Percentiles rank a stretch among this genome's conserved stretches.
These are phyloP conservation scores for Didymella exigua DNA, from an alignment of 2,329 filamentous ascomycete genomes.

Conservation along the genomic window DNA sequence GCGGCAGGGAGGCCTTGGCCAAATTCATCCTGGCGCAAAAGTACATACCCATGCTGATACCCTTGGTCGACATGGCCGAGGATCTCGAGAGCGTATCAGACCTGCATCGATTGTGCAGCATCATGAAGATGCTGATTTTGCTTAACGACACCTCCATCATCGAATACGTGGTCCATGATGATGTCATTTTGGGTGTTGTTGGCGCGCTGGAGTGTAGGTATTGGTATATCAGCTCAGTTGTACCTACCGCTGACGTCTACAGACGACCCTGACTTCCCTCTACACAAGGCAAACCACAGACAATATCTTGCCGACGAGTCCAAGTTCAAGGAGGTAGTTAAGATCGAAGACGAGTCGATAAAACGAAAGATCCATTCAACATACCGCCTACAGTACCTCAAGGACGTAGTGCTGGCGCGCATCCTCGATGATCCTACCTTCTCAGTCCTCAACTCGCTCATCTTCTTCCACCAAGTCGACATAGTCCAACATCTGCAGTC, in stretches of 20 bases:
- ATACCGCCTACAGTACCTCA: constrained; percentile 93
- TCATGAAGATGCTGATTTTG: constrained; percentile 95
- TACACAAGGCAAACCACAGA: constrained; percentile 95
- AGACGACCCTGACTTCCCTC: constrained; percentile 96
- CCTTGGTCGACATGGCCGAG: constrained; percentile 85
- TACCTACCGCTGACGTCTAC: constrained; percentile 9
- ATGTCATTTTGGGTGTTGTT: constrained; percentile 87
- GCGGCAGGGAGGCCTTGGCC: constrained; percentile 81
- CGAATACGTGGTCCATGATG: constrained; percentile 88
- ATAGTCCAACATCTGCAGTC: constrained; percentile 93
- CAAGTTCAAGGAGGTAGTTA: constrained; percentile 94
- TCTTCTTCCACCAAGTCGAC: constrained; percentile 99
- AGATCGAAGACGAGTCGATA: constrained; percentile 81
- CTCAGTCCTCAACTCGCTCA: constrained; percentile 94
- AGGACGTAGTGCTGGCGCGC: constrained; percentile 95
- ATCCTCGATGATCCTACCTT: constrained; percentile 98
- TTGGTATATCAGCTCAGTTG: not conserved
- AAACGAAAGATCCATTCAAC: constrained; percentile 94
- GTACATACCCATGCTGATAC: constrained; percentile 85
- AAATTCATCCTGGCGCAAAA: constrained; percentile 86
- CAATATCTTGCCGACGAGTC: constrained; percentile 89
- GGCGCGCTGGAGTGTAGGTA: constrained; percentile 83
- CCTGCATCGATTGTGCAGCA: constrained; percentile 90
- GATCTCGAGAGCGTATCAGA: constrained; percentile 86
- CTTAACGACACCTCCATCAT: constrained; percentile 96